These are phyloP conservation scores for Withania somnifera DNA, from an alignment of 305 asterid genomes.

Conservation along the genomic window DNA sequence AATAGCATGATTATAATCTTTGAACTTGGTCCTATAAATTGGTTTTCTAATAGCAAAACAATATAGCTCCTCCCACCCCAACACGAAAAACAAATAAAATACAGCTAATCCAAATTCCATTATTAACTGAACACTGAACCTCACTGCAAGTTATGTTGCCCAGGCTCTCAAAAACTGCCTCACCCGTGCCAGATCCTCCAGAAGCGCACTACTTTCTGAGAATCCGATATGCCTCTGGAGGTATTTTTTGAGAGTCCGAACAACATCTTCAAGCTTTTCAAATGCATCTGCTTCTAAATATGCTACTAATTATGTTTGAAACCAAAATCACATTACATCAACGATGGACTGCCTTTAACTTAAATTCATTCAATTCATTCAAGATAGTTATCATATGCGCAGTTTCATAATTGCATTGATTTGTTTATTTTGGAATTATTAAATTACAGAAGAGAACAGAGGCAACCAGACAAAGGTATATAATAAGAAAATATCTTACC, in stretches of 20 bases:
- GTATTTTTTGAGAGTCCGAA: not conserved
- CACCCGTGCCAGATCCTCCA: not conserved
- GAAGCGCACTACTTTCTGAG: not conserved
- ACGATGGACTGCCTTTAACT: not conserved
- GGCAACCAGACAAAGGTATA: not conserved
- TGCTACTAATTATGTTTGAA: not conserved
- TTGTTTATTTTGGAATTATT: not conserved
- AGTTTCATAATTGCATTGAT: not conserved
- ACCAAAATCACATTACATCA: not conserved
- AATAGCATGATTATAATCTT: not conserved
- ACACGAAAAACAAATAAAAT: not conserved
- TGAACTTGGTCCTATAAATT: not conserved
- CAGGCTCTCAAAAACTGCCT: not conserved
- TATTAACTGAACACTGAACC: not conserved
- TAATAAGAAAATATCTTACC: constrained; percentile 26
- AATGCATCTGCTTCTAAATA: not conserved
- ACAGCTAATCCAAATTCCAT: not conserved
- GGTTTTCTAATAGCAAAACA: not conserved
- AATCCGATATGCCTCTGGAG: not conserved
- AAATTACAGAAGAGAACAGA: not conserved
- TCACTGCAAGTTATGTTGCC: not conserved
- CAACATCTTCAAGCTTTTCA: not conserved
- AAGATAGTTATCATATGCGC: not conserved
- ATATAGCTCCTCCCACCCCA: not conserved
- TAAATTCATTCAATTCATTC: not conserved